A percentile compares a stretch with the other conserved stretches of the same genome.
Conservation (phyloP, 1,284 basidiomycete species). For the Cutaneotrichosporon spelunceum region DNA sequence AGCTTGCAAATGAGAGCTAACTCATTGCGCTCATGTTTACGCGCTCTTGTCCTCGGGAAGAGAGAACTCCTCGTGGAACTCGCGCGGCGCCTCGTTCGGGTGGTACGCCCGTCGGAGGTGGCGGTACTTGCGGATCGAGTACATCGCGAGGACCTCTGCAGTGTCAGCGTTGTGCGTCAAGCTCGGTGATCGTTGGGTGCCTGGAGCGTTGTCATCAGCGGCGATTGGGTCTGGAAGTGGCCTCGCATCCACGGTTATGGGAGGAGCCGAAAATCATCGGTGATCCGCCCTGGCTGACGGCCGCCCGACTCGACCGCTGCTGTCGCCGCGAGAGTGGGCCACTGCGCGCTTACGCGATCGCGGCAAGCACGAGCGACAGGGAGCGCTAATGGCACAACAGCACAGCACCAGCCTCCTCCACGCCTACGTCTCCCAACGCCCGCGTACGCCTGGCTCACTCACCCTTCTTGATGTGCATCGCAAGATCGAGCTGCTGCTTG, state of each 20-base stretch:
- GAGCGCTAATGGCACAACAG: no score
- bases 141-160: slow-evolving; percentile 77
- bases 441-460: slow-evolving; percentile 33
- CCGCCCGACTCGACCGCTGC: not conserved
- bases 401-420: not conserved
- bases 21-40: not conserved
- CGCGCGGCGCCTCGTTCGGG: slow-evolving; percentile 35
- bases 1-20: not conserved
- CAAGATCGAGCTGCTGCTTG: slow-evolving; percentile 71
- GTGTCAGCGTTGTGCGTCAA: no score
- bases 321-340: not conserved
- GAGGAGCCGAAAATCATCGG: not conserved
- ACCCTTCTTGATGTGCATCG: slow-evolving; percentile 88
- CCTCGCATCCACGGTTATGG: not conserved
- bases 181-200: not conserved
- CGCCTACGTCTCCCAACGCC: not conserved
- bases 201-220: no score
- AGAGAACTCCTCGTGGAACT: slow-evolving; percentile 16
- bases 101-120: slow-evolving; percentile 71
- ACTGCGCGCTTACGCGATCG: not conserved
- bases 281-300: not conserved
- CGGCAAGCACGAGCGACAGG: not conserved
- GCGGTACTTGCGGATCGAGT: slow-evolving; percentile 80
- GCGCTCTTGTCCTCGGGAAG: slow-evolving; percentile 2
- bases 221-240: not conserved